These are phyloP conservation scores for Globisporangium splendens DNA, from an alignment of 352 stramenopile species.

Conservation along the genomic window DNA sequence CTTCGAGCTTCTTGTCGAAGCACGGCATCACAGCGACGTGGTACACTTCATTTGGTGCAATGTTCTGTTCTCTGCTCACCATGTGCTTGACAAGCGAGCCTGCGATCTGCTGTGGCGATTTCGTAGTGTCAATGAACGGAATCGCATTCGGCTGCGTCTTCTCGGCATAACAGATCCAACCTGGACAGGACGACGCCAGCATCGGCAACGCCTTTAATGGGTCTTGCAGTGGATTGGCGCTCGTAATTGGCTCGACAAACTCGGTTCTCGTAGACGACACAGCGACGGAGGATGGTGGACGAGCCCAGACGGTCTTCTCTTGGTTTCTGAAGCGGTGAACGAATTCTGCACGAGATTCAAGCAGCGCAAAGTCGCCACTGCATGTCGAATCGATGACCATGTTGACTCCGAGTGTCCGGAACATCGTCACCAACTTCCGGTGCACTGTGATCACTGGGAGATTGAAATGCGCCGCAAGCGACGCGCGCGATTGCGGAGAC, in stretches of 20 bases:
- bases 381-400: slow-evolving; percentile 92
- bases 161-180: slow-evolving; percentile 97
- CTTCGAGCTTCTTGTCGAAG: slow-evolving; percentile 99
- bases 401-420: slow-evolving; percentile 81
- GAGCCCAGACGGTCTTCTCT: slow-evolving; percentile 60
- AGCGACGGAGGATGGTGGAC: slow-evolving; percentile 66
- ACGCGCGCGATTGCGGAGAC: slow-evolving; percentile 86
- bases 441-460: slow-evolving; percentile 64
- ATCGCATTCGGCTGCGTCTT: slow-evolving; percentile 95
- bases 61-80: slow-evolving; percentile 53
- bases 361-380: slow-evolving; percentile 89
- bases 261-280: slow-evolving; percentile 67
- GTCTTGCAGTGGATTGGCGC: slow-evolving; percentile 53
- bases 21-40: slow-evolving; percentile 97
- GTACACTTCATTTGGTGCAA: slow-evolving; percentile 76
- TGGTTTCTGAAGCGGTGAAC: slow-evolving; percentile 79
- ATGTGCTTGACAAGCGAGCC: slow-evolving; percentile 80
- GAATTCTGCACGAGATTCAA: slow-evolving; percentile 92
- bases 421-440: slow-evolving; percentile 72
- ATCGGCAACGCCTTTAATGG: slow-evolving; percentile 84
- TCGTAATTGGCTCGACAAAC: slow-evolving; percentile 54
- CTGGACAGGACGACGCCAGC: slow-evolving; percentile 95
- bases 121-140: slow-evolving; percentile 93
- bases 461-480: slow-evolving; percentile 78
- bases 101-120: slow-evolving; percentile 95